phyloP scores from a whole-genome alignment of 2,329 filamentous ascomycete species.

The Claviceps maximensis region DNA sequence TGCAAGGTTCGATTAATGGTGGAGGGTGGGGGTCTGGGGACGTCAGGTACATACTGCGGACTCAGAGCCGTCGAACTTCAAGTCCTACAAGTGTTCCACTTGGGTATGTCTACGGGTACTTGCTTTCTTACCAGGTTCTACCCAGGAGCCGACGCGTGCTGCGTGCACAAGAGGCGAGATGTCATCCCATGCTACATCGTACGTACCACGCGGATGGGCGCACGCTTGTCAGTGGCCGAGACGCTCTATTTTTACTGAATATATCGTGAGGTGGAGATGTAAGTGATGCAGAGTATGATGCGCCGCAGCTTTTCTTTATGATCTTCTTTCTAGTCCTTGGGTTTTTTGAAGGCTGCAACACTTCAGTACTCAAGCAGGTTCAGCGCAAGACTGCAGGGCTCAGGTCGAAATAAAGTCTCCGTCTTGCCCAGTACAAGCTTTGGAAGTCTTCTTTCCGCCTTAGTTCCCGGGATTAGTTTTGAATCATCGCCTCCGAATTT shows the following conservation, averaged over 20 bases:
- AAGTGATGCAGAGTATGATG: neutral
- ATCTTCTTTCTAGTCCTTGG: neutral
- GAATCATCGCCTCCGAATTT: neutral
- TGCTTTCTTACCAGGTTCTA: neutral
- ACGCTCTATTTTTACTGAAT: neutral
- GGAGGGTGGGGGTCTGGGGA: neutral
- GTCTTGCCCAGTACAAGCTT: neutral
- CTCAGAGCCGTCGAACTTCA: neutral
- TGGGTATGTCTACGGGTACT: neutral
- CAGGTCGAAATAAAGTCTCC: neutral
- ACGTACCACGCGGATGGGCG: neutral
- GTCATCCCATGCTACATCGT: neutral
- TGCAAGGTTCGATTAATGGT: neutral
- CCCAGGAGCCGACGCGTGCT: neutral
- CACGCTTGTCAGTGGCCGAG: neutral
- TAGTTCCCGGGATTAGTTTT: neutral
- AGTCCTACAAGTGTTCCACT: neutral
- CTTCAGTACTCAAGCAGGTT: neutral
- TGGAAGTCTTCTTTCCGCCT: neutral
- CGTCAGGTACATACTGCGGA: neutral
- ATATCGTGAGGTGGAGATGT: neutral
- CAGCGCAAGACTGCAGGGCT: neutral
- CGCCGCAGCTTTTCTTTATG: neutral
- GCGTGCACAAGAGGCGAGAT: neutral
- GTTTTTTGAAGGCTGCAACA: neutral